Evolutionary conservation across 305 asterid genomes (phyloP).

Genomic region (Galium porrigens): DNA sequence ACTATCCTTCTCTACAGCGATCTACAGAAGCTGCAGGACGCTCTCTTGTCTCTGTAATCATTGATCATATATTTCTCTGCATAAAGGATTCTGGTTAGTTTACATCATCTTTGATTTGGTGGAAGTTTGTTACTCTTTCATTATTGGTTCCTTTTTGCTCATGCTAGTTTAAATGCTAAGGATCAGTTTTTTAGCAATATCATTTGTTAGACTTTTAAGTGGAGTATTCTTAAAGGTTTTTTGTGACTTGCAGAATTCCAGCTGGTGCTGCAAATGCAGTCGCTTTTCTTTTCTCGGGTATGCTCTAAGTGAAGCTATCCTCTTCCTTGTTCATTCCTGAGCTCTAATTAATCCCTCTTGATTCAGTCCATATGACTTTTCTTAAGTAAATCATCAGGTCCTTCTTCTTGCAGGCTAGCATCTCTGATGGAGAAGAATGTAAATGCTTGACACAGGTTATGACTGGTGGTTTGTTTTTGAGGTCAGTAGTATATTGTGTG

Average conservation of each 20-base stretch:
- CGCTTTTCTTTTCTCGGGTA: conserved; percentile 89
- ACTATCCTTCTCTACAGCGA: conserved; percentile 37
- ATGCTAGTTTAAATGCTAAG: not conserved
- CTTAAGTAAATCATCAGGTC: conserved; percentile 13
- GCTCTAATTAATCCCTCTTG: not conserved
- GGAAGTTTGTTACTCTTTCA: not conserved
- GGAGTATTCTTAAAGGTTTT: conserved; percentile 12
- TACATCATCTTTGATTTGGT: conserved; percentile 10
- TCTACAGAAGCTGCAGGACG: conserved; percentile 93
- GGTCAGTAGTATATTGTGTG: conserved; percentile 35
- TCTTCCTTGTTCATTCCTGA: not conserved
- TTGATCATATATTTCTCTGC: conserved; percentile 93
- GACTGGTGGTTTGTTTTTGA: conserved; percentile 78
- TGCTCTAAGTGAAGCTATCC: conserved; percentile 18
- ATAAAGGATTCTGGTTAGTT: conserved; percentile 82
- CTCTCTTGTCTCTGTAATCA: conserved; percentile 64
- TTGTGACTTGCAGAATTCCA: conserved; percentile 66
- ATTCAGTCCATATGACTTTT: not conserved
- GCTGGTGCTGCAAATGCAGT: conserved; percentile 96
- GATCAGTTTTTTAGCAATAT: not conserved
- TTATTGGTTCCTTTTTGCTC: not conserved
- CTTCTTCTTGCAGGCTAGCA: conserved; percentile 56
- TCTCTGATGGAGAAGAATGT: conserved; percentile 70
- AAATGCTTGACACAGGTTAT: conserved; percentile 60
- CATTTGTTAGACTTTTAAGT: not conserved